Conservation (phyloP, 2,329 filamentous ascomycete genomes). For the Phaeosphaeriaceae sp. region DNA sequence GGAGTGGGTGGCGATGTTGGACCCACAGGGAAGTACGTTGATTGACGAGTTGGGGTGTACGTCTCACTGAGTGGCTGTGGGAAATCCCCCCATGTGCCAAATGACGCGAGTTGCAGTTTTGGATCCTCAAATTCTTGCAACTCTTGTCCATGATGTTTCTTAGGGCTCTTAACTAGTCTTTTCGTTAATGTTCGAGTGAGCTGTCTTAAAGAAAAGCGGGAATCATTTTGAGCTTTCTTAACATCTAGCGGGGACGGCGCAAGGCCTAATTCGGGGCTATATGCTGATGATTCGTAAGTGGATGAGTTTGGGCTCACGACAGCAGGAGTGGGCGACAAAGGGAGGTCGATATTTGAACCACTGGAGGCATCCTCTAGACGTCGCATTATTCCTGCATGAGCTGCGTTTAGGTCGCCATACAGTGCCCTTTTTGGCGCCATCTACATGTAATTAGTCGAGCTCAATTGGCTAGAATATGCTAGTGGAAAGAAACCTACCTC, state of each 20-base stretch:
- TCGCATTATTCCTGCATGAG: constrained; percentile 37
- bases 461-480: neutral
- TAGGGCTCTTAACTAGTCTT: constrained; percentile 26
- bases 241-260: constrained; percentile 27
- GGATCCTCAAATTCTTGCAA: constrained; percentile 27
- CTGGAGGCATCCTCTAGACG: constrained; percentile 22
- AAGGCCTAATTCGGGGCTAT: constrained; percentile 31
- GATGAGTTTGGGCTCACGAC: constrained; percentile 37
- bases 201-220: constrained; percentile 40
- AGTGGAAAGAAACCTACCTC: constrained; percentile 21
- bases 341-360: constrained; percentile 21
- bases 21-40: constrained; percentile 25
- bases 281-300: constrained; percentile 31
- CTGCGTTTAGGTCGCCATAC: constrained; percentile 38
- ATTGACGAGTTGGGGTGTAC: constrained; percentile 21
- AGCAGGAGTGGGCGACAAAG: constrained; percentile 33
- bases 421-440: constrained; percentile 41
- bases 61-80: constrained; percentile 28
- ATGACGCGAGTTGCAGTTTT: constrained; percentile 13
- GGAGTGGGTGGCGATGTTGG: constrained; percentile 27
- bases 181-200: constrained; percentile 39
- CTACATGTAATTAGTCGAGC: constrained; percentile 16
- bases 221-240: constrained; percentile 25
- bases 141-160: constrained; percentile 25
- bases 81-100: constrained; percentile 21